phyloP scores from a whole-genome alignment of 306 rosid genomes.

The Quercus glauca region DNA sequence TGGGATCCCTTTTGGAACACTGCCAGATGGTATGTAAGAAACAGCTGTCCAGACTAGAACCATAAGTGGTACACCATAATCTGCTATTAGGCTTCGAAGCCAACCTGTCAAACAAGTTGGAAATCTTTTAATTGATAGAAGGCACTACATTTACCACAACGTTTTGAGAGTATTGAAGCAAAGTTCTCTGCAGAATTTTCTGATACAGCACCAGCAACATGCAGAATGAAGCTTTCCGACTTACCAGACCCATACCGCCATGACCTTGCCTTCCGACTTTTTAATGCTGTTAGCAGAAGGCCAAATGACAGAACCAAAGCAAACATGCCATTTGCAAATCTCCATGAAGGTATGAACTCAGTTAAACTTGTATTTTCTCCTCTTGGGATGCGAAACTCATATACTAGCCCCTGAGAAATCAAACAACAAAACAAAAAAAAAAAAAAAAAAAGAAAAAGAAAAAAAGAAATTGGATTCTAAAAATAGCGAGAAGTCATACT shows the following conservation, averaged over 20 bases:
- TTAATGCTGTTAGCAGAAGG: conserved; percentile 83
- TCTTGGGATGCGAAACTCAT: conserved; percentile 74
- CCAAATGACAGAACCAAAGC: conserved; percentile 97
- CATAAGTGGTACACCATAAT: conserved; percentile 98
- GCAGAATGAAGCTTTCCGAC: conserved; percentile 11
- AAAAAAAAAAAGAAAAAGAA: neutral
- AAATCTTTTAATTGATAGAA: neutral
- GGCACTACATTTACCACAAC: neutral
- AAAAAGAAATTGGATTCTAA: neutral
- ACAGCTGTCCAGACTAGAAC: conserved; percentile 90
- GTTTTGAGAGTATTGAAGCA: too few species aligned
- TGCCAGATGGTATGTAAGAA: conserved; percentile 74
- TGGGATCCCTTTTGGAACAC: conserved; percentile 83
- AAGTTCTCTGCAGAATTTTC: too few species aligned
- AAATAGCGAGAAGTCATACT: neutral
- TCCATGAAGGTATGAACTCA: conserved; percentile 80
- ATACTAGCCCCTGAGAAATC: conserved; percentile 67
- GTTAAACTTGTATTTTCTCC: conserved; percentile 46
- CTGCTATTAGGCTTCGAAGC: conserved; percentile 85
- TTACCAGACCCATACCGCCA: conserved; percentile 97
- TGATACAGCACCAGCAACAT: too few species aligned
- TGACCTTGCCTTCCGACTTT: conserved; percentile 89
- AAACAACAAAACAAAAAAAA: neutral
- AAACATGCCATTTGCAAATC: conserved; percentile 97
- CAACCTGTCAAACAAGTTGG: conserved; percentile 49